Evolutionary conservation across 2,329 filamentous ascomycete species (phyloP).

Genomic region (Dendryphion nanum): DNA sequence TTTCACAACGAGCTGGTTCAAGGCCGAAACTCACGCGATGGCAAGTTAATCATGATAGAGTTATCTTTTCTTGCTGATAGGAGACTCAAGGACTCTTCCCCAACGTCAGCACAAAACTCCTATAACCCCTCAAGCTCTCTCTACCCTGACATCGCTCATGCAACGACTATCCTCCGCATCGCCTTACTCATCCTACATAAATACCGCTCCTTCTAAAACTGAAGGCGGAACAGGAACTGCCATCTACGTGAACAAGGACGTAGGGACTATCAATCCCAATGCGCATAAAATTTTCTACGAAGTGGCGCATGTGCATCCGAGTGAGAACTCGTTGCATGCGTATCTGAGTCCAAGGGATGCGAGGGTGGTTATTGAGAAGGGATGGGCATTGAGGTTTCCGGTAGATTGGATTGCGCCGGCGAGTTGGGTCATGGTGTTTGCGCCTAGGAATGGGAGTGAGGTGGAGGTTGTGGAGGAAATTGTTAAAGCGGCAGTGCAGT

Average conservation of each 20-base stretch:
- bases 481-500: conserved; percentile 72
- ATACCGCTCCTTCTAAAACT: conserved; percentile 22
- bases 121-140: conserved; percentile 20
- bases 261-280: conserved; percentile 23
- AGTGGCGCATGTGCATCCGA: conserved; percentile 66
- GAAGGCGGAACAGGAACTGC: conserved; percentile 33
- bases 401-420: conserved; percentile 28
- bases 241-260: conserved; percentile 26
- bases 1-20: conserved; percentile 18
- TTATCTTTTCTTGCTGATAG: too few relatives aligned
- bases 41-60: too few relatives aligned
- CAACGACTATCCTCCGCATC: conserved; percentile 15
- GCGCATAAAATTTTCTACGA: conserved; percentile 34
- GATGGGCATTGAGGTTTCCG: conserved; percentile 71
- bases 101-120: conserved; percentile 24
- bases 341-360: conserved; percentile 77
- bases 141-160: conserved; percentile 20
- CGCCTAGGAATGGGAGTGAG: conserved; percentile 68
- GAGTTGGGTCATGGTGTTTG: conserved; percentile 67
- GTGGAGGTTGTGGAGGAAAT: conserved; percentile 66
- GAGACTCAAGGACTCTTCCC: conserved; percentile 20
- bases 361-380: conserved; percentile 65
- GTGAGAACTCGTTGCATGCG: conserved; percentile 74
- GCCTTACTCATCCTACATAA: conserved; percentile 19
- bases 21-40: conserved; percentile 24